phyloP scores from a whole-genome alignment of 2,329 filamentous ascomycete species.

The Curvularia verruculosa region DNA sequence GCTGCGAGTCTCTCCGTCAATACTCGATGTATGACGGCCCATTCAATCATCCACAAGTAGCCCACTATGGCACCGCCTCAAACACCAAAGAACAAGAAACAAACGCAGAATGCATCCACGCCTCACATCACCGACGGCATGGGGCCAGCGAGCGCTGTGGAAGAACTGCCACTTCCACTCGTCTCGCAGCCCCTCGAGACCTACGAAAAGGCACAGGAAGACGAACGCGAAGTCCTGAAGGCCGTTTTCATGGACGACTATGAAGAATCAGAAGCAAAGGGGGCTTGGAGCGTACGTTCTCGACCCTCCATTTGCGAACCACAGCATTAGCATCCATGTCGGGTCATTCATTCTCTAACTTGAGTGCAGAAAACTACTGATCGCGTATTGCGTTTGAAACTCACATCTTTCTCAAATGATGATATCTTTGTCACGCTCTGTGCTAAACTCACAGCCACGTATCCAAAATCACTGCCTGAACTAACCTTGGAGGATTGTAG shows the following conservation, averaged over 20 bases:
- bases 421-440: conserved; percentile 74
- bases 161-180: conserved; percentile 40
- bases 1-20: conserved; percentile 52
- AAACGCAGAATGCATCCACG: conserved; percentile 40
- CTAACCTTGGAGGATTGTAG: conserved; percentile 70
- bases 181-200: conserved; percentile 56
- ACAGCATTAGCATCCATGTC: neutral
- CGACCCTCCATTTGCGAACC: neutral
- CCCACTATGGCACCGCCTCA: conserved; percentile 55
- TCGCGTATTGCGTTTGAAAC: conserved; percentile 78
- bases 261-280: conserved; percentile 70
- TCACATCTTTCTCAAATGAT: conserved; percentile 75
- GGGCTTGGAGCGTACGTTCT: conserved; percentile 80
- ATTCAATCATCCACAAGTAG: conserved; percentile 43
- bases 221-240: conserved; percentile 83
- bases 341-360: neutral
- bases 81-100: conserved; percentile 51
- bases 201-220: conserved; percentile 83
- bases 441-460: conserved; percentile 85
- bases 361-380: conserved; percentile 72
- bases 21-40: conserved; percentile 37
- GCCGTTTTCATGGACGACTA: conserved; percentile 93
- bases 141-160: conserved; percentile 32
- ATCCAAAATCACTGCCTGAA: conserved; percentile 81
- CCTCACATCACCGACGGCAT: conserved; percentile 33